Conservation (phyloP, 2,329 filamentous ascomycete genomes). For the Plectosphaerella cucumerina region DNA sequence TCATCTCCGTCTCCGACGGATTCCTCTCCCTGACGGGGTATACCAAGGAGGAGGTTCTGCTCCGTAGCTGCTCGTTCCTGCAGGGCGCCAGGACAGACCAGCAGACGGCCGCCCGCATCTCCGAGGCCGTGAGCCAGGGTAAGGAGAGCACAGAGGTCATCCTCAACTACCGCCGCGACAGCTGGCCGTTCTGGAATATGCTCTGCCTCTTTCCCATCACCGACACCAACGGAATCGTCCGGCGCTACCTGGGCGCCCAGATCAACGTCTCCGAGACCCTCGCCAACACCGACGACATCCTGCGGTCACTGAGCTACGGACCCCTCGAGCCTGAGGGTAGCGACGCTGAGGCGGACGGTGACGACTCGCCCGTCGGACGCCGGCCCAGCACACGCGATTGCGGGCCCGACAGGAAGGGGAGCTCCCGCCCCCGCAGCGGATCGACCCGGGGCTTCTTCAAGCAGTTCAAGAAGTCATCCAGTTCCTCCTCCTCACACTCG, state of each 20-base stretch:
- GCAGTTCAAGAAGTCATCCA: conserved; percentile 21
- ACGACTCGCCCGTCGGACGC: conserved; percentile 1
- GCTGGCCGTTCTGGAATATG: conserved; percentile 53
- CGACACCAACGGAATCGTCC: conserved; percentile 40
- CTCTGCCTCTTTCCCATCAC: conserved; percentile 49
- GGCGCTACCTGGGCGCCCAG: conserved; percentile 52
- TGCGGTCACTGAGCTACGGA: conserved; percentile 42
- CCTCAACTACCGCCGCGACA: conserved; percentile 46
- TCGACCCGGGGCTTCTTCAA: conserved; percentile 28
- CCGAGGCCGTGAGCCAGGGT: conserved; percentile 31
- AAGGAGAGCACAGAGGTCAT: conserved; percentile 45
- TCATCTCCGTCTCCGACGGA: conserved; percentile 44
- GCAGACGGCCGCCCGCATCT: conserved; percentile 34
- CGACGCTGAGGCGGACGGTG: conserved; percentile 3
- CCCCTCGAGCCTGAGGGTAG: conserved; percentile 8
- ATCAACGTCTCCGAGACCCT: conserved; percentile 54
- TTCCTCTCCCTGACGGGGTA: conserved; percentile 50
- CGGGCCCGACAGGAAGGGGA: conserved; percentile 9
- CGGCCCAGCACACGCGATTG: conserved; percentile 6
- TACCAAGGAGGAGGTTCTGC: conserved; percentile 38
- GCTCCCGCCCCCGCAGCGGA: conserved; percentile 7
- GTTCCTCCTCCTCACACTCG: neutral
- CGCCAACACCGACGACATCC: conserved; percentile 43
- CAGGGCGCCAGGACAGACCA: conserved; percentile 43
- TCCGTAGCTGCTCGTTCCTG: conserved; percentile 45